Conservation (phyloP, 331 rosid genomes). For the Erythrophleum ivorense region DNA sequence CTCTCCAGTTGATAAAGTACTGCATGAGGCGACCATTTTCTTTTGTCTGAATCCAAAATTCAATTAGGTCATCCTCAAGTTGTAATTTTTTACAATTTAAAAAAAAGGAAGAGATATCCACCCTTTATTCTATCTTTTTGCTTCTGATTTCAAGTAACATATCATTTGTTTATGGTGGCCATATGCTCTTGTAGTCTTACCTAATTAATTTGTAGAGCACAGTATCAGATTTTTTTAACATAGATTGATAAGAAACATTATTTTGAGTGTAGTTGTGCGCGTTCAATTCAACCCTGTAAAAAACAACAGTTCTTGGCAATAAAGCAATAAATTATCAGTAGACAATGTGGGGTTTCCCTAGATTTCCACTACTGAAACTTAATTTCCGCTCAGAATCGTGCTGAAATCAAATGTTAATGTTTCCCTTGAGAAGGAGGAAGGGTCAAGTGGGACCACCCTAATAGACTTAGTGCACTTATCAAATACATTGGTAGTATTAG, state of each 20-base stretch:
- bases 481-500: slow-evolving; percentile 25
- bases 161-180: not conserved
- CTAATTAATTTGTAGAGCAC: slow-evolving; percentile 5
- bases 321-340: not conserved
- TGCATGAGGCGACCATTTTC: slow-evolving; percentile 17
- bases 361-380: slow-evolving; percentile 59
- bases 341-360: slow-evolving; percentile 44
- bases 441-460: slow-evolving; percentile 43
- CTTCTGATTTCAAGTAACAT: not conserved
- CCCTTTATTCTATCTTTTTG: not conserved
- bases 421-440: slow-evolving; percentile 54
- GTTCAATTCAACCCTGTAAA: not conserved
- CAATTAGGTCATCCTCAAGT: slow-evolving; percentile 13
- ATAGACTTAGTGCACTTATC: slow-evolving; percentile 36
- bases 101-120: not conserved
- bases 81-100: not conserved
- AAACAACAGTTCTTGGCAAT: not conserved
- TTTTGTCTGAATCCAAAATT: not conserved
- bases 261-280: not conserved
- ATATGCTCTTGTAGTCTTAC: not conserved
- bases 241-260: not conserved
- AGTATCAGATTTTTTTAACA: not conserved
- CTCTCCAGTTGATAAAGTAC: not conserved
- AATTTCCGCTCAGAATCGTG: slow-evolving; percentile 17
- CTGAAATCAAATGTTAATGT: slow-evolving; percentile 31